phyloP scores from a whole-genome alignment of 1,284 basidiomycete genomes.

The Pseudozyma thailandica region DNA sequence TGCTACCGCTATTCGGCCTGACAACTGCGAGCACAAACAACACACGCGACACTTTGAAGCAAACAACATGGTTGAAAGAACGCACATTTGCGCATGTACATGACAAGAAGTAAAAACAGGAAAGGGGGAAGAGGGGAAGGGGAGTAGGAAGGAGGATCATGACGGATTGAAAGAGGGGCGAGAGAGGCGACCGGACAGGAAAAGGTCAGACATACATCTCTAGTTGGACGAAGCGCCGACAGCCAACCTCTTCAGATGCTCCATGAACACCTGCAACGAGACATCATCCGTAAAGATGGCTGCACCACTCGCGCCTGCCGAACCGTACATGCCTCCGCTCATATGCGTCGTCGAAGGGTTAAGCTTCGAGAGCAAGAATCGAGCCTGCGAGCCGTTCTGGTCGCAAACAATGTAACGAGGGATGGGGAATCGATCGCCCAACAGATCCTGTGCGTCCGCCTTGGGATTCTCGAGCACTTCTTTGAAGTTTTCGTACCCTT shows the following conservation, averaged over 20 bases:
- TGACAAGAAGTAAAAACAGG: not conserved
- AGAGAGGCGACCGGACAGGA: too few relatives aligned
- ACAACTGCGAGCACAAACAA: too few relatives aligned
- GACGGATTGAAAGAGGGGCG: too few relatives aligned
- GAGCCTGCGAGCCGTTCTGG: conserved; percentile 95
- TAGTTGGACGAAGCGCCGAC: conserved; percentile 64
- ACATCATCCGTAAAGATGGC: conserved; percentile 99
- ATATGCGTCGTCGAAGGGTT: conserved; percentile 99
- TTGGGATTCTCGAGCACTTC: conserved; percentile 88
- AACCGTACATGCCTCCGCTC: conserved; percentile 74
- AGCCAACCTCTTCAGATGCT: conserved; percentile 69
- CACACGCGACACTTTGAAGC: too few relatives aligned
- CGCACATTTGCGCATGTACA: not conserved
- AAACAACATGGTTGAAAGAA: not conserved
- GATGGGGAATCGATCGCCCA: conserved; percentile 94
- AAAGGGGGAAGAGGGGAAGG: too few relatives aligned
- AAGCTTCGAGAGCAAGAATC: conserved; percentile 94
- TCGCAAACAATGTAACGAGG: conserved; percentile 98
- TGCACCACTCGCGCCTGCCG: conserved; percentile 73
- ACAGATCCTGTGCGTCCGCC: conserved; percentile 78
- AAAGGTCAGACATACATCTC: too few relatives aligned
- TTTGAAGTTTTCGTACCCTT: conserved; percentile 98
- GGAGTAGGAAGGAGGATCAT: too few relatives aligned
- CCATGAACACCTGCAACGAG: conserved; percentile 69
- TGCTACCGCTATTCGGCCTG: too few relatives aligned